Percentiles rank a stretch among this genome's conserved stretches.
These are phyloP conservation scores for Solanum virginianum DNA, from an alignment of 257 asterid species.

Conservation along the genomic window DNA sequence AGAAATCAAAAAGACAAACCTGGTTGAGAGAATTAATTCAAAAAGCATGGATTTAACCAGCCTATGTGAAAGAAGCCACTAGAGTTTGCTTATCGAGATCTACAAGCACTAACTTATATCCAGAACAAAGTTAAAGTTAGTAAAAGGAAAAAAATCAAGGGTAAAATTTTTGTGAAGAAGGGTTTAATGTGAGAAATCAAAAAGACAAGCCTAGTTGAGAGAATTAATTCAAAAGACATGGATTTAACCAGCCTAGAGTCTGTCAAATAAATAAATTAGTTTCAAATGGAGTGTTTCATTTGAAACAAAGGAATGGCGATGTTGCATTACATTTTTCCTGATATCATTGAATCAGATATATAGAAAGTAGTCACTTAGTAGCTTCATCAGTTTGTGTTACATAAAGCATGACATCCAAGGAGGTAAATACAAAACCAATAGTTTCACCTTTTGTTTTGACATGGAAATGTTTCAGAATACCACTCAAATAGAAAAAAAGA, in stretches of 20 bases:
- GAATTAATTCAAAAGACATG: not conserved
- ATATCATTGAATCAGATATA: not conserved
- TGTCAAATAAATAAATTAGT: not conserved
- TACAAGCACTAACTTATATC: not conserved
- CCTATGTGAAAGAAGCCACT: not conserved
- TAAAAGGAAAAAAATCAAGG: not conserved
- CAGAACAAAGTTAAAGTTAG: not conserved
- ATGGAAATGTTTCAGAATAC: not conserved
- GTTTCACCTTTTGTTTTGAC: not conserved
- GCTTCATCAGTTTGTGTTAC: not conserved
- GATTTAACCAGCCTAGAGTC: not conserved
- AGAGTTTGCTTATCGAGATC: not conserved
- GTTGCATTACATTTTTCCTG: not conserved
- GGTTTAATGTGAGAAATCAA: not conserved
- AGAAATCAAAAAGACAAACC: not conserved
- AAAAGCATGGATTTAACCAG: not conserved
- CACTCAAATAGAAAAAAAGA: not conserved
- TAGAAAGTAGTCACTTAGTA: not conserved
- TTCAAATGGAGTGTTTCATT: not conserved
- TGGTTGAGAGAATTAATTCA: not conserved
- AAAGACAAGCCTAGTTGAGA: not conserved
- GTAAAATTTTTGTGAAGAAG: not conserved
- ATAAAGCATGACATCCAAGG: not conserved
- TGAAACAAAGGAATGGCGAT: not conserved
- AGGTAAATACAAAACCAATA: not conserved